A percentile compares a stretch with the other conserved stretches of the same genome.
Conservation (phyloP, 1,139 yeast species). For the Geotrichum aggregatum region DNA sequence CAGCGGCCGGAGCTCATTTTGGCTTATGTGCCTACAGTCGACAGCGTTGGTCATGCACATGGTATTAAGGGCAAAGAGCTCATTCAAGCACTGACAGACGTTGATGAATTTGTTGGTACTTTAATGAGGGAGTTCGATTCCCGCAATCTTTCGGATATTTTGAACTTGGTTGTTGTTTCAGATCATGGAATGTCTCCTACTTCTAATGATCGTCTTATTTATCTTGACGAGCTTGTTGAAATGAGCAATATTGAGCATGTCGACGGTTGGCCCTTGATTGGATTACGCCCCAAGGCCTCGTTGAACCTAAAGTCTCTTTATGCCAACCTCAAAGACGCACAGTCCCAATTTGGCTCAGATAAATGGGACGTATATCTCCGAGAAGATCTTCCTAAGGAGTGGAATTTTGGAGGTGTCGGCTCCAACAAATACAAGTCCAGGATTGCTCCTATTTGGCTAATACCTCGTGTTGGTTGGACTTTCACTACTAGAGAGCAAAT, state of each 20-base stretch:
- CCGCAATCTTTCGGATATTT: constrained; percentile 59
- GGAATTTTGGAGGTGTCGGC: constrained; percentile 58
- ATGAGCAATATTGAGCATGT: constrained; percentile 52
- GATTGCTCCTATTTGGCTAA: constrained; percentile 79
- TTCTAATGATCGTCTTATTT: constrained; percentile 56
- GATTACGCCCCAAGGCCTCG: constrained; percentile 55
- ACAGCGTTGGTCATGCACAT: constrained; percentile 63
- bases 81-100: constrained; percentile 52
- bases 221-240: constrained; percentile 65
- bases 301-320: constrained; percentile 42
- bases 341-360: constrained; percentile 31
- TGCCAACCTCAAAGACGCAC: constrained; percentile 34
- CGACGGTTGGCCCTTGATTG: constrained; percentile 90
- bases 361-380: constrained; percentile 50
- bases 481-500: constrained; percentile 59
- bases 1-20: constrained; percentile 73
- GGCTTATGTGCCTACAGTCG: constrained; percentile 77
- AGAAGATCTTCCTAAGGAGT: constrained; percentile 59
- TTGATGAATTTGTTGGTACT: constrained; percentile 59
- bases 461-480: constrained; percentile 78
- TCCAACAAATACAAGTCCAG: constrained; percentile 51
- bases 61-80: constrained; percentile 65
- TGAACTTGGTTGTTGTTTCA: constrained; percentile 72
- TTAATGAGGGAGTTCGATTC: constrained; percentile 47
- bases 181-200: constrained; percentile 96